Base-by-base conservation (phyloP, 306 rosid genomes). In the Pterocarpus macrocarpus region DNA sequence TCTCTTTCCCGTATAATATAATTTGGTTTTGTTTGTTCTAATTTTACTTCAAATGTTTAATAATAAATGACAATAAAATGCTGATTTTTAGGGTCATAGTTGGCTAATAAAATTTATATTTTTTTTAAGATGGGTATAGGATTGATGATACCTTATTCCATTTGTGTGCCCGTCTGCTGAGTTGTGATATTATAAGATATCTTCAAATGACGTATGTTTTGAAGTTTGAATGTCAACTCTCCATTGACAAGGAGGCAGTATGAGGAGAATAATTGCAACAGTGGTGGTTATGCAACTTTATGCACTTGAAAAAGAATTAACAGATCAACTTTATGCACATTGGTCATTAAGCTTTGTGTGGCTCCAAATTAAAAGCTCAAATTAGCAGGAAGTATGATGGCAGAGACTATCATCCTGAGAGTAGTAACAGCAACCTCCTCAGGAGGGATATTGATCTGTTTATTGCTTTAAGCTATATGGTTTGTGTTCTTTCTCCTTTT, bases 331-430 rank as follows among this genome's bases (percentile, higher is more conserved):
- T 22, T 22, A 22, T 22, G 28, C 28, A 22, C 28, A 22, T 22
- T 22, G 28, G 0, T 22, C 28, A 22, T 22, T 22, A 22, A 22
- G 28, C 28, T 22, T 22, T 22, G 28, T 22, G 28, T 22, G 28
- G 28, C 28, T 22, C 28, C 28, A 22, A 22, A 22, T 22, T 22
- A 22, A 22, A 22, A 22, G 28, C 28, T 22, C 28, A 22, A 22
- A n/a, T n/a, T n/a, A 69, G 90, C 82, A 88, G 90, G 36, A 90
- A 87, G 85, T 79, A 87, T 79, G 98, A 94, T 76, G 95, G 90
- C 5, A 89, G 87, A 66, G 98, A 91, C 85, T 35, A 64, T 22
- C 79, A 92, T 69, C 80, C 61, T 61, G 95, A 89, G 75, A 89
- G 91, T 59, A 85, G 75, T 36, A 89, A 92, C 79, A 39, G 80